These are phyloP conservation scores for Lentinula guzmanii DNA, from an alignment of 768 basidiomycete species.

Conservation along the genomic window DNA sequence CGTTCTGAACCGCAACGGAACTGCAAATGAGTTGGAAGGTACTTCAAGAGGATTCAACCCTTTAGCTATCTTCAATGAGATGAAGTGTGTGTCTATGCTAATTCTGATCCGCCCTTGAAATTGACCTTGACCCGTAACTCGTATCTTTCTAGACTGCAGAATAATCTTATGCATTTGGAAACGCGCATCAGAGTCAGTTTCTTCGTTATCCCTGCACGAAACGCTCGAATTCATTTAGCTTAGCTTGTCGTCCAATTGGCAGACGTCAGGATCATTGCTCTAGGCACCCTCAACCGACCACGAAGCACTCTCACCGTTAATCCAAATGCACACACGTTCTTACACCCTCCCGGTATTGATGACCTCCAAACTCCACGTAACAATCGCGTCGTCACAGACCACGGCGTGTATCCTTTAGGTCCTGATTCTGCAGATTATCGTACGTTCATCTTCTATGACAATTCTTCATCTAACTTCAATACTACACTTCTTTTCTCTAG, in stretches of 20 bases:
- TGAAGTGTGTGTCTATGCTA: constrained; percentile 47
- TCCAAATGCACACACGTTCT: constrained; percentile 56
- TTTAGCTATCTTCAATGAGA: constrained; percentile 59
- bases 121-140: not conserved
- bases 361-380: constrained; percentile 14
- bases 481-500: not conserved
- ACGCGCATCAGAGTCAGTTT: constrained; percentile 57
- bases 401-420: constrained; percentile 38
- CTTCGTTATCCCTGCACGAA: not conserved
- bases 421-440: constrained; percentile 23
- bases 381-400: constrained; percentile 27
- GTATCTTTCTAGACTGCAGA: constrained; percentile 48
- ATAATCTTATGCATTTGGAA: constrained; percentile 59
- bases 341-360: constrained; percentile 65
- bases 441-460: constrained; percentile 14
- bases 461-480: not conserved
- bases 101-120: not conserved
- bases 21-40: constrained; percentile 64
- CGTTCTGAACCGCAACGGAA: constrained; percentile 68
- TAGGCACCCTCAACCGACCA: constrained; percentile 60
- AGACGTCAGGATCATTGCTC: constrained; percentile 67
- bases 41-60: constrained; percentile 69
- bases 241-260: constrained; percentile 65
- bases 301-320: constrained; percentile 55
- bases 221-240: not conserved